phyloP scores from a whole-genome alignment of 345 rosid genomes.

The Pugionium dolabratum region DNA sequence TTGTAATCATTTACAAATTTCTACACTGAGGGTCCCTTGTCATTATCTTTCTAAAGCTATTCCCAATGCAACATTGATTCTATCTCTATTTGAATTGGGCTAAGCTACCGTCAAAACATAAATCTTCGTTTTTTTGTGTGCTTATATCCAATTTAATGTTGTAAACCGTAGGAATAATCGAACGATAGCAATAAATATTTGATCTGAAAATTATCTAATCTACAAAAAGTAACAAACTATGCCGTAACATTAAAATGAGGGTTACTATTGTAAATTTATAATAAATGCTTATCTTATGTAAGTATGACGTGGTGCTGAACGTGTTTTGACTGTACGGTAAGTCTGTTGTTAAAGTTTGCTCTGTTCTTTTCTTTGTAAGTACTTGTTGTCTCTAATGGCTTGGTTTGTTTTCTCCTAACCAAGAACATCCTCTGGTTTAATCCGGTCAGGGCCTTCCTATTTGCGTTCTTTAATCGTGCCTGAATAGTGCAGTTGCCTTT shows the following conservation, averaged over 20 bases:
- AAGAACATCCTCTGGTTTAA: conserved; percentile 5
- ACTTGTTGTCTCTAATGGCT: conserved; percentile 4
- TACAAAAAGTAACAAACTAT: background rate
- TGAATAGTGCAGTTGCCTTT: conserved; percentile 70
- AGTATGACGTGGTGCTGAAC: conserved; percentile 28
- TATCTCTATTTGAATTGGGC: conserved; percentile 27
- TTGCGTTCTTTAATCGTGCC: conserved; percentile 34
- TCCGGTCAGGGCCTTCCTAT: background rate
- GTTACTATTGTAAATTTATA: no score
- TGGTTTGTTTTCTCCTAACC: conserved; percentile 15
- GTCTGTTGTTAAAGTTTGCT: conserved; percentile 17
- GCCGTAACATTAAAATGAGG: no score
- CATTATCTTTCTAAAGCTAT: conserved; percentile 18
- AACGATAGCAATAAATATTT: conserved; percentile 13
- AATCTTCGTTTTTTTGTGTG: conserved; percentile 25
- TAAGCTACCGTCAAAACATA: conserved; percentile 43
- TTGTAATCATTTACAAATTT: conserved; percentile 37
- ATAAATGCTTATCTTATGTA: background rate
- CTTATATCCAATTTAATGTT: conserved; percentile 32
- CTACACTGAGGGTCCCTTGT: conserved; percentile 11
- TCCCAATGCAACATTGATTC: conserved; percentile 41
- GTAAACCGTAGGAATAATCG: conserved; percentile 14
- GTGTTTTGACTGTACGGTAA: conserved; percentile 20
- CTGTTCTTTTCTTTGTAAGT: conserved; percentile 24
- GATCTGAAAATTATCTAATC: conserved; percentile 6